phyloP scores from a whole-genome alignment of 257 asterid genomes.

The Solanum pimpinellifolium region DNA sequence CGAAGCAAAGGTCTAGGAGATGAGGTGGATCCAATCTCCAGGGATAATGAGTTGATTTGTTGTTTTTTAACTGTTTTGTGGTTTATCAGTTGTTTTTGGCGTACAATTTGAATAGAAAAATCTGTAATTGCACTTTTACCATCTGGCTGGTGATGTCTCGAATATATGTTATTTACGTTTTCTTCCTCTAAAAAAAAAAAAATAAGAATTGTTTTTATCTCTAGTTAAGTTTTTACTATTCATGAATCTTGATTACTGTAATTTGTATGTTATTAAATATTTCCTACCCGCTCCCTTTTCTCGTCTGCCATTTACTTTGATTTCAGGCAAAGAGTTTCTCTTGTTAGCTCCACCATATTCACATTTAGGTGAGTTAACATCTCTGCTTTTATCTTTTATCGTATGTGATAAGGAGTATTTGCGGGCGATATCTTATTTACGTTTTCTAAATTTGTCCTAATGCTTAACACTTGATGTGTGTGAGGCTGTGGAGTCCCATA shows the following conservation, averaged over 20 bases:
- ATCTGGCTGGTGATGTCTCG: background rate
- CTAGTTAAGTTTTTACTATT: background rate
- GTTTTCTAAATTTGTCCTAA: background rate
- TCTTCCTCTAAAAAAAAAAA: background rate
- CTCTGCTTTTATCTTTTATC: background rate
- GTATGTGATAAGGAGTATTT: background rate
- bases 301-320: background rate
- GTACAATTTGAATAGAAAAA: background rate
- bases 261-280: background rate
- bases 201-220: background rate
- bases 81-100: background rate
- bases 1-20: slow-evolving; percentile 43
- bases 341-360: background rate
- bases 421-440: background rate
- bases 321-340: background rate
- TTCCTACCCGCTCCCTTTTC: background rate
- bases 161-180: background rate
- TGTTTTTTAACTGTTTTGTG: background rate
- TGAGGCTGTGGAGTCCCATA: background rate
- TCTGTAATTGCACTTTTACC: background rate
- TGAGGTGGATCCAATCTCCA: slow-evolving; percentile 3
- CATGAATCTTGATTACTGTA: background rate
- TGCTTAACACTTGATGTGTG: background rate
- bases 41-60: background rate
- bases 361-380: background rate